phyloP scores from a whole-genome alignment of 2,329 filamentous ascomycete genomes.

The Nothophaeocryptopus gaeumannii region DNA sequence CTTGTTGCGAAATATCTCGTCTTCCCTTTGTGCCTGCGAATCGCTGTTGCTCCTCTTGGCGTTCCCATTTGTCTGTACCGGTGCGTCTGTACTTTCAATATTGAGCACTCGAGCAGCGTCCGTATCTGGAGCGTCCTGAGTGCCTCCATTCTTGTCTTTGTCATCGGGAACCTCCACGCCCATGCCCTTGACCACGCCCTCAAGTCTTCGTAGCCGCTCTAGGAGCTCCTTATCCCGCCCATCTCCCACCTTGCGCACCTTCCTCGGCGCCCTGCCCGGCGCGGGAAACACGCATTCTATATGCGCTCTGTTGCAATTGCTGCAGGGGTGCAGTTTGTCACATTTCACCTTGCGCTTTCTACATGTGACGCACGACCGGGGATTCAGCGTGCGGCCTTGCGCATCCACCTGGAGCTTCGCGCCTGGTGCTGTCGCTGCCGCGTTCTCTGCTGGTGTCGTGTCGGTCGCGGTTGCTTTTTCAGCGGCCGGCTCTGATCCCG shows the following conservation, averaged over 20 bases:
- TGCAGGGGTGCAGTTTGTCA: conserved; percentile 74
- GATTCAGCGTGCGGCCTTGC: conserved; percentile 36
- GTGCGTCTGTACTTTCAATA: neutral
- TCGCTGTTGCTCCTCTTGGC: too few species aligned
- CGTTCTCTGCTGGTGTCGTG: conserved; percentile 10
- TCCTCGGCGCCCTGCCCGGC: conserved; percentile 68
- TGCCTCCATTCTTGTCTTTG: conserved; percentile 1
- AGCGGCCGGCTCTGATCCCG: neutral
- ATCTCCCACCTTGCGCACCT: conserved; percentile 65
- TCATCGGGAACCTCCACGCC: conserved; percentile 43
- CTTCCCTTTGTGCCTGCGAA: neutral
- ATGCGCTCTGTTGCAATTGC: conserved; percentile 68
- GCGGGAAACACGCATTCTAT: conserved; percentile 73
- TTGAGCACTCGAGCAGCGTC: neutral
- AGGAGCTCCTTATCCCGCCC: conserved; percentile 60
- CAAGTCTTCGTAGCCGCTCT: conserved; percentile 68
- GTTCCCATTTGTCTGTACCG: neutral
- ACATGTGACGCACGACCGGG: conserved; percentile 52
- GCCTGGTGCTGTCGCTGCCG: conserved; percentile 1
- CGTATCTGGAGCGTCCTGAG: neutral
- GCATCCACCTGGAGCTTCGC: conserved; percentile 27
- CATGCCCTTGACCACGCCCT: conserved; percentile 67
- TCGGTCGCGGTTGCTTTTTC: conserved; percentile 6
- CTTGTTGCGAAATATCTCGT: conserved; percentile 22
- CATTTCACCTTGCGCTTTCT: conserved; percentile 67